Evolutionary conservation across 352 stramenopile species (phyloP).

Genomic region (Pythium volutum): DNA sequence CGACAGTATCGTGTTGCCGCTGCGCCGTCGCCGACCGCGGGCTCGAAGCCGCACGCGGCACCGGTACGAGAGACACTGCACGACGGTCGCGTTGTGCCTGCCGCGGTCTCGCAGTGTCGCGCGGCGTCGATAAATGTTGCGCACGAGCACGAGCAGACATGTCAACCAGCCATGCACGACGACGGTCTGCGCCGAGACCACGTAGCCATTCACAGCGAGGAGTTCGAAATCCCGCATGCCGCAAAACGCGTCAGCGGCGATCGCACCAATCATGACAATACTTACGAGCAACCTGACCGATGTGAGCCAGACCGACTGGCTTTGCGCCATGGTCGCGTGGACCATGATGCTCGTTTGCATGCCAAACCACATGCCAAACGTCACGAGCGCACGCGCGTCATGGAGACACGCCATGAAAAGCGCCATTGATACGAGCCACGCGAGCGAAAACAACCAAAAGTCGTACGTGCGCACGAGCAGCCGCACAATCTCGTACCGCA

Average conservation of each 20-base stretch:
- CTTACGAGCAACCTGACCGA: background rate
- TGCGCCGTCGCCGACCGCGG: background rate
- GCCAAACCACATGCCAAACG: slow-evolving; percentile 7
- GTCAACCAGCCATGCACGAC: slow-evolving; percentile 31
- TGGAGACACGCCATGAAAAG: slow-evolving; percentile 22
- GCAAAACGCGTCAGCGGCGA: background rate
- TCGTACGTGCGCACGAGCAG: slow-evolving; percentile 28
- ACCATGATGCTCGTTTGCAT: slow-evolving; percentile 29
- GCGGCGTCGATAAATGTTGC: slow-evolving; percentile 30
- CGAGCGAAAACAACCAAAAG: slow-evolving; percentile 33
- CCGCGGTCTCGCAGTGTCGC: slow-evolving; percentile 14
- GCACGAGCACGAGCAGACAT: slow-evolving; percentile 27
- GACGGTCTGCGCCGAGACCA: slow-evolving; percentile 1
- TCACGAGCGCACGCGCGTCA: slow-evolving; percentile 20
- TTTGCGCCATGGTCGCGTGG: slow-evolving; percentile 23
- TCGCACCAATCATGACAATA: background rate
- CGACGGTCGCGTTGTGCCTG: slow-evolving; percentile 17
- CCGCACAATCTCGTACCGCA: slow-evolving; percentile 21
- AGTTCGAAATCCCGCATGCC: slow-evolving; percentile 11
- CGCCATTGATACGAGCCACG: slow-evolving; percentile 13
- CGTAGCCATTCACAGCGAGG: slow-evolving; percentile 12
- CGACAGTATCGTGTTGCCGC: slow-evolving; percentile 1
- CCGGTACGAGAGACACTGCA: slow-evolving; percentile 32
- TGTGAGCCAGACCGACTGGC: slow-evolving; percentile 13
- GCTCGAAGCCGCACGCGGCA: slow-evolving; percentile 22